Percentiles rank a stretch among this genome's conserved stretches.
phyloP scores from a whole-genome alignment of 306 rosid species.

The Calophaca sinica region DNA sequence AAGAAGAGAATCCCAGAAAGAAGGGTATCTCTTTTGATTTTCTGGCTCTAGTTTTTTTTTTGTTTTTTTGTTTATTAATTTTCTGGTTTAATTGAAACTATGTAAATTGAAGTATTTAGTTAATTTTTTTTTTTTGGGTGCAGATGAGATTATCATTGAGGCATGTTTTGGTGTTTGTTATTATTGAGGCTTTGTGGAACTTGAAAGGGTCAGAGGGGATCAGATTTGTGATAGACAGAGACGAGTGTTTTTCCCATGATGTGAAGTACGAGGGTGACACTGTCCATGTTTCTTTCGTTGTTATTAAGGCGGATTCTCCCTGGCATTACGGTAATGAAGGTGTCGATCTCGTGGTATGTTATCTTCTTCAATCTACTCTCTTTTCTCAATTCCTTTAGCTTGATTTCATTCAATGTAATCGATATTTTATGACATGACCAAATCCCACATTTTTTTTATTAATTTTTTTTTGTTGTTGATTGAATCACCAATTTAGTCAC shows the following conservation, averaged over 20 bases:
- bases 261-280: slow-evolving; percentile 84
- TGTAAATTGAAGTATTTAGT: too few relatives aligned
- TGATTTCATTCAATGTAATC: background rate
- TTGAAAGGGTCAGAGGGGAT: slow-evolving; percentile 61
- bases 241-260: slow-evolving; percentile 86
- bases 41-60: too few relatives aligned
- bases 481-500: too few relatives aligned
- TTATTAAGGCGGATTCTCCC: slow-evolving; percentile 77
- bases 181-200: slow-evolving; percentile 41
- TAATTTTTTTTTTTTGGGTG: too few relatives aligned
- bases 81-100: too few relatives aligned
- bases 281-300: slow-evolving; percentile 87
- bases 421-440: background rate
- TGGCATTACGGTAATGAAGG: slow-evolving; percentile 76
- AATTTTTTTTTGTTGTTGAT: too few relatives aligned
- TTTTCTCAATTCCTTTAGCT: background rate
- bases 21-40: too few relatives aligned
- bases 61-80: too few relatives aligned
- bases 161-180: slow-evolving; percentile 47
- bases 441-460: background rate
- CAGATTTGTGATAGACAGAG: slow-evolving; percentile 82
- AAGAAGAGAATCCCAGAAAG: too few relatives aligned
- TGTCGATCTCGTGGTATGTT: slow-evolving; percentile 90
- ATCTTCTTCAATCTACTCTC: background rate
- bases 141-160: slow-evolving; percentile 50